Percentiles rank a stretch among this genome's conserved stretches.
These are phyloP conservation scores for Scutellaria barbata DNA, from an alignment of 257 asterid genomes.

Conservation along the genomic window DNA sequence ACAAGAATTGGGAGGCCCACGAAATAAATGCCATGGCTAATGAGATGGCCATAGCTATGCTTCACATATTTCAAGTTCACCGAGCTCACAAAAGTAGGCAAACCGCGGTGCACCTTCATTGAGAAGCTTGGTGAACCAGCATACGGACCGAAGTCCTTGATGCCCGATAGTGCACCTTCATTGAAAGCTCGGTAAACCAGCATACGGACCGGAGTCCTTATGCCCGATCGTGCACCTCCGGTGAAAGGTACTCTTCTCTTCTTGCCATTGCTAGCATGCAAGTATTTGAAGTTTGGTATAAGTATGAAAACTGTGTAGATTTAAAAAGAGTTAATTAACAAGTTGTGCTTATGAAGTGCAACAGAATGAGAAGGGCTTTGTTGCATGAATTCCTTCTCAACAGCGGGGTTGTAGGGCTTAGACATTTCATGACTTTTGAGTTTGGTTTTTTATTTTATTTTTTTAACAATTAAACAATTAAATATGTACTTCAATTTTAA, in stretches of 20 bases:
- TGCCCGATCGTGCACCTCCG: constrained; percentile 46
- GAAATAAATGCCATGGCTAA: constrained; percentile 47
- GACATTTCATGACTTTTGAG: constrained; percentile 27
- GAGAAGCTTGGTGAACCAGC: constrained; percentile 58
- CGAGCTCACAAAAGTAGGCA: constrained; percentile 63
- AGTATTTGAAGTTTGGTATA: too few relatives aligned
- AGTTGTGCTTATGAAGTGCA: constrained; percentile 26
- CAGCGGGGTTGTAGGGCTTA: constrained; percentile 37
- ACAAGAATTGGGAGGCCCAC: constrained; percentile 45
- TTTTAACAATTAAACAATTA: too few relatives aligned
- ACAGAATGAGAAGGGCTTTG: constrained; percentile 36
- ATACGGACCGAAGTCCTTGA: constrained; percentile 52
- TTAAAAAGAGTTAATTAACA: constrained; percentile 14
- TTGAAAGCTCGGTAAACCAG: too few relatives aligned
- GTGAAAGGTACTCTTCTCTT: constrained; percentile 50
- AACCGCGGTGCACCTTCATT: constrained; percentile 52
- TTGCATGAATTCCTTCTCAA: constrained; percentile 43
- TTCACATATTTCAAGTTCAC: constrained; percentile 65
- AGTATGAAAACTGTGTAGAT: too few relatives aligned
- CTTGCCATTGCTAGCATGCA: constrained; percentile 43
- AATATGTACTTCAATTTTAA: too few relatives aligned
- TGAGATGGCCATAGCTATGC: constrained; percentile 63
- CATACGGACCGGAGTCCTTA: too few relatives aligned
- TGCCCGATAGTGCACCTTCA: too few relatives aligned
- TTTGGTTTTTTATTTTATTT: too few relatives aligned